A percentile compares a stretch with the other conserved stretches of the same genome.
phyloP scores from a whole-genome alignment of 139 green algal species.

The Gonium pectorale region DNA sequence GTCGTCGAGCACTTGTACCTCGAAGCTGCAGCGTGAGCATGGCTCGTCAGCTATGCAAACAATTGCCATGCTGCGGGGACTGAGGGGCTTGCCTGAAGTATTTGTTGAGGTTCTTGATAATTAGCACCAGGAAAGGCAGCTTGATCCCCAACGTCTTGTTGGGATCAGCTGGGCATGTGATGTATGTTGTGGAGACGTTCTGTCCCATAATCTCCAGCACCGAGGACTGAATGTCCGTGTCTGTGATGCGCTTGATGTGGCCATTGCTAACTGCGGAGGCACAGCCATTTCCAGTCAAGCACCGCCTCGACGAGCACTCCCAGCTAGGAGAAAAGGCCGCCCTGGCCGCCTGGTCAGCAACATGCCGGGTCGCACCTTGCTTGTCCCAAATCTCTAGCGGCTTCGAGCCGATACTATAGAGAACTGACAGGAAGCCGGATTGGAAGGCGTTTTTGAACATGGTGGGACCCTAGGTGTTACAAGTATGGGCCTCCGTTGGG shows the following conservation, averaged over 20 bases:
- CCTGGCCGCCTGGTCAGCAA: not conserved
- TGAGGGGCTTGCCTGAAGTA: slow-evolving; percentile 77
- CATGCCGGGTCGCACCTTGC: slow-evolving; percentile 73
- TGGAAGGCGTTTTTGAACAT: slow-evolving; percentile 71
- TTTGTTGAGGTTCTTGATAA: slow-evolving; percentile 98
- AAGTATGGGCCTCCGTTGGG: slow-evolving; percentile 10
- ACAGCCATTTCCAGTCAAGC: no score
- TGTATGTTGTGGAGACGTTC: slow-evolving; percentile 94
- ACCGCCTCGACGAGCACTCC: not conserved
- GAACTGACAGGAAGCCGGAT: slow-evolving; percentile 93
- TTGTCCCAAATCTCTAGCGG: slow-evolving; percentile 96
- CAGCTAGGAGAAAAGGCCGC: no score
- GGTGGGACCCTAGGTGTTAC: slow-evolving; percentile 25
- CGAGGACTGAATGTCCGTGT: slow-evolving; percentile 95
- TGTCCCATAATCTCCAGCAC: slow-evolving; percentile 94
- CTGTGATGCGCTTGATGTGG: slow-evolving; percentile 96
- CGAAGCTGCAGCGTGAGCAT: no score
- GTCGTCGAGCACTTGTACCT: slow-evolving; percentile 98
- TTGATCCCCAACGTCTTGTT: slow-evolving; percentile 95
- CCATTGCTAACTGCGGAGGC: slow-evolving; percentile 88
- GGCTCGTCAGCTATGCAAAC: not conserved
- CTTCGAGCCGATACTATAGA: slow-evolving; percentile 97
- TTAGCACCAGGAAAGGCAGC: slow-evolving; percentile 97
- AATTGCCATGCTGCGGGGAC: not conserved
- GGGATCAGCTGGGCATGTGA: slow-evolving; percentile 93